Conservation (phyloP, 2,329 filamentous ascomycete species). For the Cladosporium sp. region DNA sequence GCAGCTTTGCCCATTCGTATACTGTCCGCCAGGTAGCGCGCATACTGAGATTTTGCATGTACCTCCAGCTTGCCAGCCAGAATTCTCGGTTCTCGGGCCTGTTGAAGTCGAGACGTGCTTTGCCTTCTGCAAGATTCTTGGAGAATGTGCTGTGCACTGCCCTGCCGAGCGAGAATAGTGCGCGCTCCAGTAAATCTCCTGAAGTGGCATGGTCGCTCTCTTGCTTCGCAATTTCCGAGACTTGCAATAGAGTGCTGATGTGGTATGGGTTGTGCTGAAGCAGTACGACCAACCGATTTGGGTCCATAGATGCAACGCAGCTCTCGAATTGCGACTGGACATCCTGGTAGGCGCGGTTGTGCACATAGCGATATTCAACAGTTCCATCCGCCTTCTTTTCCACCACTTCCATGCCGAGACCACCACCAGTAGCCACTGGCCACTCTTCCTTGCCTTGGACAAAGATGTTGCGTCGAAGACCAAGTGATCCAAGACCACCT, state of each 20-base stretch:
- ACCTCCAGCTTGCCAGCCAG: slow-evolving; percentile 84
- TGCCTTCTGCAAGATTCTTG: slow-evolving; percentile 69
- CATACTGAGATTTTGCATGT: slow-evolving; percentile 77
- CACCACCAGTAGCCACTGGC: slow-evolving; percentile 74
- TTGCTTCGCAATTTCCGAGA: slow-evolving; percentile 86
- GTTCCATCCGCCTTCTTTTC: slow-evolving; percentile 54
- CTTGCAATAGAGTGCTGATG: slow-evolving; percentile 87
- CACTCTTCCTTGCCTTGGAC: slow-evolving; percentile 83
- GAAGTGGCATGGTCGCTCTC: slow-evolving; percentile 83
- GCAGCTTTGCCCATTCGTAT: slow-evolving; percentile 86
- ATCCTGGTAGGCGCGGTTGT: slow-evolving; percentile 68
- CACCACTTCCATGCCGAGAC: slow-evolving; percentile 74
- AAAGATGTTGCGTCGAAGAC: slow-evolving; percentile 74
- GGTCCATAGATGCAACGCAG: slow-evolving; percentile 79
- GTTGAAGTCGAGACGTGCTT: slow-evolving; percentile 74
- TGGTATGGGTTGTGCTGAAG: slow-evolving; percentile 79
- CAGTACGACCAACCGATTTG: slow-evolving; percentile 73
- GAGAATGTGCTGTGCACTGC: slow-evolving; percentile 80
- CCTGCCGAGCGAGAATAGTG: slow-evolving; percentile 89
- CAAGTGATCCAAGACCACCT: slow-evolving; percentile 65
- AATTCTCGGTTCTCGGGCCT: slow-evolving; percentile 87
- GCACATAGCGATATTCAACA: slow-evolving; percentile 71
- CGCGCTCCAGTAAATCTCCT: slow-evolving; percentile 82
- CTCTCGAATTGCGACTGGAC: slow-evolving; percentile 72
- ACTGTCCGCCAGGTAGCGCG: slow-evolving; percentile 94